phyloP scores from a whole-genome alignment of 2,329 filamentous ascomycete genomes.

The Fusarium albidum region DNA sequence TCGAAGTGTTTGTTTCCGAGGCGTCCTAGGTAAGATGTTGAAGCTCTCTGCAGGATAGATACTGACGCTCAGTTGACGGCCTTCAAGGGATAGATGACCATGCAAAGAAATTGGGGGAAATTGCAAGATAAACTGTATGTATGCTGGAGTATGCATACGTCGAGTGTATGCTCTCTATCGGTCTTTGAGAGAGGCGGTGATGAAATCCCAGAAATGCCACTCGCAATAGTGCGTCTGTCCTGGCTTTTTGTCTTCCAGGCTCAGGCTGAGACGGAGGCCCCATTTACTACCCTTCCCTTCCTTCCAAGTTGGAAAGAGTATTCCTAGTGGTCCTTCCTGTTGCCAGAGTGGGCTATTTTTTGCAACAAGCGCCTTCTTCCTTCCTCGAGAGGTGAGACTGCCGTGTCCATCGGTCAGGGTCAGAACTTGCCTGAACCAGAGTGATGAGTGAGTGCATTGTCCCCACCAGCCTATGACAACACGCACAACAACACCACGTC shows the following conservation, averaged over 20 bases:
- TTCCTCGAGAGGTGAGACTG: slow-evolving; percentile 1
- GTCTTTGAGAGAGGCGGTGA: neutral
- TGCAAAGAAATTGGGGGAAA: neutral
- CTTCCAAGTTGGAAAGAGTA: neutral
- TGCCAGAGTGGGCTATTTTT: slow-evolving; percentile 2
- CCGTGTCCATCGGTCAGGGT: neutral
- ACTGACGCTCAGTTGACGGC: neutral
- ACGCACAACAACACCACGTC: neutral
- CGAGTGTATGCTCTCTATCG: neutral
- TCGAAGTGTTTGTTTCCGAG: neutral
- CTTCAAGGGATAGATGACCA: slow-evolving; percentile 1
- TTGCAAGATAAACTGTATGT: neutral
- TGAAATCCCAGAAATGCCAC: neutral
- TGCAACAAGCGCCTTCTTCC: slow-evolving; percentile 1
- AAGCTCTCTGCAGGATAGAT: neutral
- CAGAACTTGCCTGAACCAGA: neutral
- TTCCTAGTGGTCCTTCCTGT: neutral
- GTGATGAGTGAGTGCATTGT: neutral
- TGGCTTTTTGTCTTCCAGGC: slow-evolving; percentile 9
- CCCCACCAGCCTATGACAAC: neutral
- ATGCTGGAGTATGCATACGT: neutral
- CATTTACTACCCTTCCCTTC: neutral
- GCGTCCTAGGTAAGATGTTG: neutral
- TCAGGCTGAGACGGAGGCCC: slow-evolving; percentile 8
- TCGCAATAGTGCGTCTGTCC: neutral